Conservation (phyloP, 164 flowering plant genomes). For the Akebia trifoliata region DNA sequence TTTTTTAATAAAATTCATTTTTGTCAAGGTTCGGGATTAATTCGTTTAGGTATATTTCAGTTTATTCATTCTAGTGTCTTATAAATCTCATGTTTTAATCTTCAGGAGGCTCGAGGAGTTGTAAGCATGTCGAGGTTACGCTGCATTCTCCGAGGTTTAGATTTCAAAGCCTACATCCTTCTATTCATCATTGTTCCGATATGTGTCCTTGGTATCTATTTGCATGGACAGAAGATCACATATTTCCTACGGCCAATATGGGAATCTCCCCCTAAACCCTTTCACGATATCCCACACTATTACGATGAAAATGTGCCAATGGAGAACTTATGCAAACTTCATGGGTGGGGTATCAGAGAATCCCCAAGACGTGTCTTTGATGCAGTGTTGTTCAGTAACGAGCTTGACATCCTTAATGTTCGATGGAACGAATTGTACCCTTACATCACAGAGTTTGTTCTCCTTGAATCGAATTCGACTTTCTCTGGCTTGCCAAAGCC, state of each 20-base stretch:
- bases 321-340: constrained; percentile 82
- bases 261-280: constrained; percentile 83
- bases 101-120: constrained; percentile 43
- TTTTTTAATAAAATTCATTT: background rate
- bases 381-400: constrained; percentile 87
- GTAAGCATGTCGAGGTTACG: constrained; percentile 62
- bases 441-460: constrained; percentile 72
- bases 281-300: constrained; percentile 74
- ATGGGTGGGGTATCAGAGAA: constrained; percentile 83
- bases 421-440: constrained; percentile 86
- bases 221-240: constrained; percentile 86
- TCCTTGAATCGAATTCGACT: constrained; percentile 87
- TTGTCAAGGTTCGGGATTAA: background rate
- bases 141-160: constrained; percentile 64
- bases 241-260: constrained; percentile 84
- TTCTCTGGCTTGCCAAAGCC: constrained; percentile 78
- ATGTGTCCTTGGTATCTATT: constrained; percentile 39
- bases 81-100: background rate
- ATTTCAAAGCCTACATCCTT: constrained; percentile 49
- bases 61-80: background rate
- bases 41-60: background rate
- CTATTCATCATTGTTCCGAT: constrained; percentile 54
- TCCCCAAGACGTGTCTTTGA: constrained; percentile 86
- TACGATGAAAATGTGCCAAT: constrained; percentile 82
- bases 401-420: constrained; percentile 64